Evolutionary conservation across 345 rosid species (phyloP), one percentile per base, ranked within the genome.

Genomic region (Salix udensis): DNA sequence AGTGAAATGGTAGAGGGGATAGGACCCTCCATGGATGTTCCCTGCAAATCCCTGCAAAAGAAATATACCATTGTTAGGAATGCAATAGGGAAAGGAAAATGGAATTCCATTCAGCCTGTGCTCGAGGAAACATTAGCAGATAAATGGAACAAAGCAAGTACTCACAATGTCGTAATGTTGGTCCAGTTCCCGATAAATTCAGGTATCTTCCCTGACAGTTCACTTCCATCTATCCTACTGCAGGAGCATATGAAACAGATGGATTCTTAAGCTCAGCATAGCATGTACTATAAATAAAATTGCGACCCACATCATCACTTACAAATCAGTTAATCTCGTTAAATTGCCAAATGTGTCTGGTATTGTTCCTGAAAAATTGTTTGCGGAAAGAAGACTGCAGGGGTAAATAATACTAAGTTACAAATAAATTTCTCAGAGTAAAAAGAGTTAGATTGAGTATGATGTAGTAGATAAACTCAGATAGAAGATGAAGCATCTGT

Each of bases 21-120:
- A n/a, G 99, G 97, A 40, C 99, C 99, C 81, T 85, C 88, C 94
- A 93, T 79, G 30, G 92, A 86, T 67, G 96, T 89, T 31, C 99
- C 98, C 75, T 96, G 94, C 85, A 91, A 71, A 84, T 91, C 84
- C 66, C 97, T 96, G 81, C 65, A 82, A 77, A 34, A 67, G 8
- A 60, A 79, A 11, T 39, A 4, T 31, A 21, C 26, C 36, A 0
- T 7, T 31, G 1, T 26, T 15, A 39, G 4, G 7, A 23, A 64
- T 11, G 11, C 19, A 36, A 23, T 23, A 30, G 65, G 39, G 8
- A 23, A 61, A 48, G 53, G 8, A 46, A 31, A 44, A 21, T 10
- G 26, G 30, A 8, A 26, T 6, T 12, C n/a, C 31, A 30, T 39
- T 39, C 2, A 36, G 39, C 68, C 75, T 78, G 37, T 36, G 9